phyloP scores from a whole-genome alignment of 176 grass and related monocot species.

The Bromus sterilis region DNA sequence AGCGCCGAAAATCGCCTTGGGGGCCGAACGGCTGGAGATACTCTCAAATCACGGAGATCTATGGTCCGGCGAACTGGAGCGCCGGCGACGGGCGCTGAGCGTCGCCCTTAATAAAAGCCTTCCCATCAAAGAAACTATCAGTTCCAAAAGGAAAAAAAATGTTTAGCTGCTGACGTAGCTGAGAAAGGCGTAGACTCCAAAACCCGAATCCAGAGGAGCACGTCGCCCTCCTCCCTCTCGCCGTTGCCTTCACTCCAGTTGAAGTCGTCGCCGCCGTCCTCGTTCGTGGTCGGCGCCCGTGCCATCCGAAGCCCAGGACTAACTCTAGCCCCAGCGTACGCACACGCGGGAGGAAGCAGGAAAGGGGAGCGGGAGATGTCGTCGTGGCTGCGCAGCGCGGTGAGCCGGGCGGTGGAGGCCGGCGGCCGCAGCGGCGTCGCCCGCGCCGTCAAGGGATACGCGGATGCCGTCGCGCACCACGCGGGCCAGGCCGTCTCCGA shows the following conservation, averaged over 20 bases:
- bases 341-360: neutral
- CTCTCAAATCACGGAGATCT: no score
- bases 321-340: slow-evolving; percentile 10
- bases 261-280: neutral
- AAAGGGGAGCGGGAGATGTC: slow-evolving; percentile 26
- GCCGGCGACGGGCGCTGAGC: no score
- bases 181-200: neutral
- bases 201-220: slow-evolving; percentile 17
- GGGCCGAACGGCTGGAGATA: no score
- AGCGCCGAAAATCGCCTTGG: no score
- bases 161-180: neutral
- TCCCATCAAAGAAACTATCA: no score
- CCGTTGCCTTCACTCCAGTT: neutral
- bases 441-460: slow-evolving; percentile 83
- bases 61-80: no score
- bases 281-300: slow-evolving; percentile 23
- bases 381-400: slow-evolving; percentile 89
- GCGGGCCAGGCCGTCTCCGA: slow-evolving; percentile 90
- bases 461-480: slow-evolving; percentile 85
- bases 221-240: slow-evolving; percentile 11
- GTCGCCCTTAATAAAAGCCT: no score
- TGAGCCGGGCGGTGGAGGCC: slow-evolving; percentile 76
- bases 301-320: neutral
- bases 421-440: slow-evolving; percentile 72
- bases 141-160: neutral